phyloP scores from a whole-genome alignment of 2,329 filamentous ascomycete genomes.

The Hawksworthiomyces lignivorus region DNA sequence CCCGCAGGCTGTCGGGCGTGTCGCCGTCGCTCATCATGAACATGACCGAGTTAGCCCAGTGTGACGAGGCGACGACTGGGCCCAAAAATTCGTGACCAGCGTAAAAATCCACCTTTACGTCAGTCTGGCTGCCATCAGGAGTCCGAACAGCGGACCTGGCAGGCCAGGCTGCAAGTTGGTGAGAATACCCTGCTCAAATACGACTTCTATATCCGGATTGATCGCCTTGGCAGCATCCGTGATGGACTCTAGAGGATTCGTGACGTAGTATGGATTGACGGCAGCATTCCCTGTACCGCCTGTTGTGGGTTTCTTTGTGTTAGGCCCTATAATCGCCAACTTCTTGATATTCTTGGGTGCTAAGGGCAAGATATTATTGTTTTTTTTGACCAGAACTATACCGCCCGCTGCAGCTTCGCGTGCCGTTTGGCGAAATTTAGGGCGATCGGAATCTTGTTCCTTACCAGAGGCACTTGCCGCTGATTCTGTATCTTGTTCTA shows the following conservation, averaged over 20 bases:
- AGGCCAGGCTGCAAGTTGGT: constrained; percentile 14
- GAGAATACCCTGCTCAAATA: constrained; percentile 9
- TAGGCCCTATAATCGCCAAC: constrained; percentile 16
- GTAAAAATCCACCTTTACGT: constrained; percentile 15
- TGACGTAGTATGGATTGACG: constrained; percentile 17
- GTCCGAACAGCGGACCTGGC: constrained; percentile 5
- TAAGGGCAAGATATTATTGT: constrained; percentile 16
- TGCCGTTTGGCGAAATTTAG: constrained; percentile 13
- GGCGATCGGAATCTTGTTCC: constrained; percentile 13
- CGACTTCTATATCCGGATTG: constrained; percentile 9
- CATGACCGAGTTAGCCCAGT: constrained; percentile 15
- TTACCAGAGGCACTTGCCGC: constrained; percentile 2
- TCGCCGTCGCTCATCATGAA: constrained; percentile 18
- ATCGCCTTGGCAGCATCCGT: neutral
- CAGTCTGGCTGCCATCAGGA: neutral
- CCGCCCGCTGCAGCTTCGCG: constrained; percentile 17
- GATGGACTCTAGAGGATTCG: constrained; percentile 12
- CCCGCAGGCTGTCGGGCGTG: constrained; percentile 12
- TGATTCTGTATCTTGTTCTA: constrained; percentile 2
- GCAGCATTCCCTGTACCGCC: constrained; percentile 18
- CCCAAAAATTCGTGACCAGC: constrained; percentile 12
- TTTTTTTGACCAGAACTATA: constrained; percentile 19
- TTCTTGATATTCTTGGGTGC: neutral
- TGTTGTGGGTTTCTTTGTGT: constrained; percentile 14
- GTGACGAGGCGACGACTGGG: constrained; percentile 6